phyloP scores from a whole-genome alignment of 2,329 filamentous ascomycete genomes.

The Fusarium ramigenum region DNA sequence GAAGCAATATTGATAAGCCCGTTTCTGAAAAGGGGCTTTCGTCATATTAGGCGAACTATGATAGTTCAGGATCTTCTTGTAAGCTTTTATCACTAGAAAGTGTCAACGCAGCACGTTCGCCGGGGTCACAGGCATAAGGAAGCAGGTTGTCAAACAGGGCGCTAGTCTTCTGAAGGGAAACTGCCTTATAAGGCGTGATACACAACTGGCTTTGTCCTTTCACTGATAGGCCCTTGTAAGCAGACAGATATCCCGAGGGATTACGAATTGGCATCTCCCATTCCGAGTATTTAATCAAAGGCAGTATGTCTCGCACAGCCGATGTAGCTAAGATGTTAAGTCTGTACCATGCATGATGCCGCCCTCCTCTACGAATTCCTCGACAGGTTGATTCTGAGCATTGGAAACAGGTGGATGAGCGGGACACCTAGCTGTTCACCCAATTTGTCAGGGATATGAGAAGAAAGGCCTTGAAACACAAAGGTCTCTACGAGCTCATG shows the following conservation, averaged over 20 bases:
- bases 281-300: accelerated
- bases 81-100: accelerated
- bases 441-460: too few relatives aligned
- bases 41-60: accelerated
- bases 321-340: too few relatives aligned
- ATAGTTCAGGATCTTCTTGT: neutral
- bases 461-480: too few relatives aligned
- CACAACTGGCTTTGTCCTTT: neutral
- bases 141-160: accelerated
- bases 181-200: accelerated
- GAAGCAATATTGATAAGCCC: neutral
- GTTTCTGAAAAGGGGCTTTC: neutral
- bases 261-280: accelerated
- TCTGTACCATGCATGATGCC: too few relatives aligned
- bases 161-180: neutral
- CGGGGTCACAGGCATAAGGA: accelerated
- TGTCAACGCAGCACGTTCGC: accelerated
- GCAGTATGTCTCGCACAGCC: too few relatives aligned
- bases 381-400: too few relatives aligned
- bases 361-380: too few relatives aligned
- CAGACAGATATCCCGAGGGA: accelerated
- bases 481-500: too few relatives aligned
- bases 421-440: too few relatives aligned
- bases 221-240: accelerated
- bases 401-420: too few relatives aligned